Evolutionary conservation across 495 filamentous ascomycete genomes (phyloP).

Genomic region (Neurospora africana): DNA sequence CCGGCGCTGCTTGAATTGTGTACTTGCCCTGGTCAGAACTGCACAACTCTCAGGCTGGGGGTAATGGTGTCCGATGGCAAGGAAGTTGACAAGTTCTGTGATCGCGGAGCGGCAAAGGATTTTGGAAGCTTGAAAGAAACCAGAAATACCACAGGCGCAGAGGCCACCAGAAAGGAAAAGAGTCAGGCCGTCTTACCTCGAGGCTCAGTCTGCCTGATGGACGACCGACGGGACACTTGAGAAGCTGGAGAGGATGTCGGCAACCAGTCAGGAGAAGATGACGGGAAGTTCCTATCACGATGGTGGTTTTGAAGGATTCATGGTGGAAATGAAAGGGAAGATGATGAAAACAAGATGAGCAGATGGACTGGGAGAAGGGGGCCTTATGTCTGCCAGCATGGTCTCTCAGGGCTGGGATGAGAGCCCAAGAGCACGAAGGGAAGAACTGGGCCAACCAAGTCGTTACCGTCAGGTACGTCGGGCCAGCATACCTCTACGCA

Average conservation of each 20-base stretch:
- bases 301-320: neutral
- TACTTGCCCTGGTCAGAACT: neutral
- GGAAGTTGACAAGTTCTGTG: neutral
- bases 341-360: neutral
- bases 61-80: neutral
- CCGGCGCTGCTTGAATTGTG: neutral
- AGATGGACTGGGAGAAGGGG: neutral
- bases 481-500: neutral
- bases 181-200: neutral
- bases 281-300: constrained; percentile 5
- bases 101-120: neutral
- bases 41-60: neutral
- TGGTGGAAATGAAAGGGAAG: neutral
- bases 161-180: neutral
- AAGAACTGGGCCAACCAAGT: neutral
- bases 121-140: neutral
- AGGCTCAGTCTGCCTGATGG: neutral
- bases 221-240: neutral
- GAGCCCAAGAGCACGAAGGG: neutral
- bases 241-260: neutral
- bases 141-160: neutral
- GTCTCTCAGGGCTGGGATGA: neutral
- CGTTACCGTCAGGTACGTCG: neutral
- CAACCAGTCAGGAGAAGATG: constrained; percentile 18
- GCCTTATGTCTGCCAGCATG: neutral